Evolutionary conservation across 805 yeast genomes (phyloP).

Genomic region (Kazachstania taianensis): DNA sequence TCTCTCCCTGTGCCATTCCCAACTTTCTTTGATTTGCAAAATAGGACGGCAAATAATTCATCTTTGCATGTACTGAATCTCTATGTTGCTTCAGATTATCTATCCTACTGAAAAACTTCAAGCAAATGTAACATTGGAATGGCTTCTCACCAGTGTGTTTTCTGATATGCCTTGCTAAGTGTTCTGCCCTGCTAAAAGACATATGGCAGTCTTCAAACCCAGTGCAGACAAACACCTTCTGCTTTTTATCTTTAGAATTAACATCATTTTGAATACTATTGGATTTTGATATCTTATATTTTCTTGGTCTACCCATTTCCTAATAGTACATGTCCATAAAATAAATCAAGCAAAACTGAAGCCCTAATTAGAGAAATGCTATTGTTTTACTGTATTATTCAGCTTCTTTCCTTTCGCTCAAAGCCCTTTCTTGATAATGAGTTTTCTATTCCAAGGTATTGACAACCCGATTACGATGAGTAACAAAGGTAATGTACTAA

Average conservation of each 20-base stretch:
- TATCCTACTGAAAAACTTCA: slow-evolving; percentile 66
- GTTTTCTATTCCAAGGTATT: too few relatives aligned
- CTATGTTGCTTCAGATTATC: slow-evolving; percentile 88
- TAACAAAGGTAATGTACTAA: too few relatives aligned
- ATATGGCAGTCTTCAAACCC: slow-evolving; percentile 81
- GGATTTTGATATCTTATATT: background rate
- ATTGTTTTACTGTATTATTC: too few relatives aligned
- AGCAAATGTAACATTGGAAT: slow-evolving; percentile 74
- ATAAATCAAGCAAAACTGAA: too few relatives aligned
- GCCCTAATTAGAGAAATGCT: too few relatives aligned
- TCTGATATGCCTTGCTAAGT: slow-evolving; percentile 81
- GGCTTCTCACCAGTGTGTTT: slow-evolving; percentile 95
- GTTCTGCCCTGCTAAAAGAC: slow-evolving; percentile 88
- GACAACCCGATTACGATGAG: too few relatives aligned
- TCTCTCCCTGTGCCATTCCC: too few relatives aligned
- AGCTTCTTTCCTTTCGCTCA: too few relatives aligned
- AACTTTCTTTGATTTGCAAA: slow-evolving; percentile 1
- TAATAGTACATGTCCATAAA: too few relatives aligned
- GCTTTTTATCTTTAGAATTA: background rate
- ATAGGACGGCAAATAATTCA: slow-evolving; percentile 5
- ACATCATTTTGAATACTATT: background rate
- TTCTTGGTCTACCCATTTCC: background rate
- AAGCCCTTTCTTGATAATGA: too few relatives aligned
- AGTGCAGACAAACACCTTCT: slow-evolving; percentile 65
- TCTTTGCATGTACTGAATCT: slow-evolving; percentile 62